Percentiles rank a stretch among this genome's conserved stretches.
These are phyloP conservation scores for Mercurialis annua DNA, from an alignment of 345 rosid species.

Conservation along the genomic window DNA sequence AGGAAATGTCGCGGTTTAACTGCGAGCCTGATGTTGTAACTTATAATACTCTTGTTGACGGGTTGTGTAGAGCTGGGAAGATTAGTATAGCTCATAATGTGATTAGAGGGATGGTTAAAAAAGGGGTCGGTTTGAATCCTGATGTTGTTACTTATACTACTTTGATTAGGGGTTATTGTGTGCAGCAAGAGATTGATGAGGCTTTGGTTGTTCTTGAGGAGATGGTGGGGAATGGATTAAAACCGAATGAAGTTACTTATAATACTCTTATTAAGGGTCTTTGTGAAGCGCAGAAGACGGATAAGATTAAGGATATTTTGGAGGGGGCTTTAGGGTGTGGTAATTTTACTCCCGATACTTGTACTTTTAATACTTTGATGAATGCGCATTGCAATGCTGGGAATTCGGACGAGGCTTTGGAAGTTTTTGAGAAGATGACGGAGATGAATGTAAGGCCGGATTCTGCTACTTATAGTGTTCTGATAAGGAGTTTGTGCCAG, in stretches of 20 bases:
- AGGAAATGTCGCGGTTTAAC: constrained; percentile 50
- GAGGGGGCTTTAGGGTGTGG: constrained; percentile 29
- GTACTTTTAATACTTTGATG: constrained; percentile 72
- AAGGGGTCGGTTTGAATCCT: constrained; percentile 45
- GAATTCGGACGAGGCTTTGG: constrained; percentile 54
- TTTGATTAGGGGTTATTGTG: constrained; percentile 73
- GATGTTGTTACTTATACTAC: constrained; percentile 72
- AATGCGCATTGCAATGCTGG: constrained; percentile 59
- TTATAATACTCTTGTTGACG: constrained; percentile 78
- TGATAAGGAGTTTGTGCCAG: constrained; percentile 60
- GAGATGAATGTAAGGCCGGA: constrained; percentile 51
- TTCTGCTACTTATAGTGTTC: constrained; percentile 74
- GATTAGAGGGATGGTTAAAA: constrained; percentile 57
- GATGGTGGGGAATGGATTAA: constrained; percentile 47
- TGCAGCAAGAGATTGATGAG: constrained; percentile 60
- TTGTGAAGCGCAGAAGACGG: constrained; percentile 54
- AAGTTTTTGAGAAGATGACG: constrained; percentile 50
- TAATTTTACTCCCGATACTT: constrained; percentile 61
- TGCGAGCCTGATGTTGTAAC: constrained; percentile 69
- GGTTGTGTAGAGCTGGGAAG: constrained; percentile 78
- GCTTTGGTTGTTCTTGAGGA: constrained; percentile 56
- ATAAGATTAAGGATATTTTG: constrained; percentile 51
- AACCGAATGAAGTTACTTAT: constrained; percentile 58
- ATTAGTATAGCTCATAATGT: constrained; percentile 66
- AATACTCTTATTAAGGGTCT: constrained; percentile 77